These are phyloP conservation scores for Hypoxylon sp. DNA, from an alignment of 2,329 filamentous ascomycete species.

Conservation along the genomic window DNA sequence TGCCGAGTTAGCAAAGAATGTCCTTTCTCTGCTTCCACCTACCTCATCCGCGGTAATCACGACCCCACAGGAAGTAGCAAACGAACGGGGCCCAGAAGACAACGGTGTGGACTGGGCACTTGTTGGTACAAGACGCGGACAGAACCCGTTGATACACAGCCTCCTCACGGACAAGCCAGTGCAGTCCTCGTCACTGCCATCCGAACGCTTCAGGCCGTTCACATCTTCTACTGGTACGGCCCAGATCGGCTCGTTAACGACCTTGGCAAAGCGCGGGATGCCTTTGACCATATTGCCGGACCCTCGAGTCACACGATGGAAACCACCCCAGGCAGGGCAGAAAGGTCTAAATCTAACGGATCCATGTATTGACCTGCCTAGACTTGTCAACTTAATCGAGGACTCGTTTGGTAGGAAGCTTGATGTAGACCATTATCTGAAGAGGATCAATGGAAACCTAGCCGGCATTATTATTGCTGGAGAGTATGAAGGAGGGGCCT, in stretches of 20 bases:
- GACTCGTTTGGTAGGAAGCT: slow-evolving; percentile 92
- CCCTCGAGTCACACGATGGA: slow-evolving; percentile 76
- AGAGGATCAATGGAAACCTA: slow-evolving; percentile 83
- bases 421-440: slow-evolving; percentile 85
- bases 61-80: slow-evolving; percentile 86
- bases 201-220: slow-evolving; percentile 70
- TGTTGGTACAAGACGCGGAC: slow-evolving; percentile 66
- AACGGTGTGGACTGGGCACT: slow-evolving; percentile 68
- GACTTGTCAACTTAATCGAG: slow-evolving; percentile 89
- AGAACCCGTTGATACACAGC: slow-evolving; percentile 94
- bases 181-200: slow-evolving; percentile 90
- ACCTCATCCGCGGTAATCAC: slow-evolving; percentile 91
- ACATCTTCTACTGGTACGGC: slow-evolving; percentile 56
- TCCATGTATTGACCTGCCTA: slow-evolving; percentile 83
- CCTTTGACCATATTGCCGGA: slow-evolving; percentile 87
- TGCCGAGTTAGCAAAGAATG: slow-evolving; percentile 77
- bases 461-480: slow-evolving; percentile 96
- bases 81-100: slow-evolving; percentile 61
- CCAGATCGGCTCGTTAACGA: slow-evolving; percentile 69
- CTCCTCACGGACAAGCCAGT: slow-evolving; percentile 95
- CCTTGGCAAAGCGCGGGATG: slow-evolving; percentile 92
- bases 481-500: slow-evolving; percentile 95
- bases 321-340: slow-evolving; percentile 71
- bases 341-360: slow-evolving; percentile 81
- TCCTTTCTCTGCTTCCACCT: slow-evolving; percentile 82